Evolutionary conservation across 768 basidiomycete species (phyloP).

Genomic region (Pulveroboletus sp.): DNA sequence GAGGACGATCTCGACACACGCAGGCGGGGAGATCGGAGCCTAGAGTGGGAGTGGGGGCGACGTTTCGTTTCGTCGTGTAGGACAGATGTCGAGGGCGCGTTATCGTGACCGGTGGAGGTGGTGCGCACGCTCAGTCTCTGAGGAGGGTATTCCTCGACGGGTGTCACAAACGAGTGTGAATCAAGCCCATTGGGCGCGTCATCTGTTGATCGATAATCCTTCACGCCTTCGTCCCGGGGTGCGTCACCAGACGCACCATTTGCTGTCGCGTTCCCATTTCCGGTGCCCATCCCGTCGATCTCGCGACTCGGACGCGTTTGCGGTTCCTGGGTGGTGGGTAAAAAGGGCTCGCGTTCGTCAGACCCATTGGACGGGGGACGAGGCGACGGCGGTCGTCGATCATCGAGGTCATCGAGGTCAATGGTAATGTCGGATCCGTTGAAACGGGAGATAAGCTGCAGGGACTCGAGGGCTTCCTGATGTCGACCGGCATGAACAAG

Average conservation of each 20-base stretch:
- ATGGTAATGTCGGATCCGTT: constrained; percentile 75
- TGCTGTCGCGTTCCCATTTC: too few species aligned
- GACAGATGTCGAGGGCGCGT: too few species aligned
- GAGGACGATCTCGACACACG: constrained; percentile 36
- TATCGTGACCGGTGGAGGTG: too few species aligned
- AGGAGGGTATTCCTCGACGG: constrained; percentile 28
- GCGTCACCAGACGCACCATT: constrained; percentile 3
- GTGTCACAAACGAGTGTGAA: constrained; percentile 19
- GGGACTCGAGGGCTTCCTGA: constrained; percentile 77
- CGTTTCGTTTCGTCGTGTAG: constrained; percentile 18
- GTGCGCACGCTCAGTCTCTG: constrained; percentile 14
- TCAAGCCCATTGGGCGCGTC: constrained; percentile 32
- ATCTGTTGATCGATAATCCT: constrained; percentile 27
- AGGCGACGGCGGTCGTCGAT: constrained; percentile 30
- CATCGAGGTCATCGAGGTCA: constrained; percentile 68
- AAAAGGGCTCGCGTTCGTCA: constrained; percentile 30
- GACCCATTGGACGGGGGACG: constrained; percentile 14
- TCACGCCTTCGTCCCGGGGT: constrained; percentile 18
- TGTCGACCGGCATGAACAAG: constrained; percentile 87
- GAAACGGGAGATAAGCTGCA: constrained; percentile 82
- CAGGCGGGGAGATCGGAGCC: constrained; percentile 5
- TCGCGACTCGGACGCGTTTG: constrained; percentile 1
- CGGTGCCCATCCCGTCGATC: constrained; percentile 20
- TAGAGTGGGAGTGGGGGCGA: too few species aligned
- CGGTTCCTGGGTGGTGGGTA: constrained; percentile 17